These are phyloP conservation scores for Pyricularia grisea DNA, from an alignment of 2,329 filamentous ascomycete species.

Conservation along the genomic window DNA sequence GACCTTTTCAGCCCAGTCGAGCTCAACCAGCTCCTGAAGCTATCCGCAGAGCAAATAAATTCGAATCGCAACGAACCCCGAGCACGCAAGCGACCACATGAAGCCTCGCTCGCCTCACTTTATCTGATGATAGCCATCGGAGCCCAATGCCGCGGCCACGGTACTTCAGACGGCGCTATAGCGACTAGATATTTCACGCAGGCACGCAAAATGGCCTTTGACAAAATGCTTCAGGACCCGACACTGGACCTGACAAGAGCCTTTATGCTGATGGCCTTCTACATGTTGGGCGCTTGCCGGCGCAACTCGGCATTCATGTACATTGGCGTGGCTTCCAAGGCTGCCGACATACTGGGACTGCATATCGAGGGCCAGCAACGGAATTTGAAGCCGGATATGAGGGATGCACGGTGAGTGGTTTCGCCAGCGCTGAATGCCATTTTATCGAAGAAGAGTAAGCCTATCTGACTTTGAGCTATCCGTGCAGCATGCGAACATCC, in stretches of 20 bases:
- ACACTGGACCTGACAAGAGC: slow-evolving; percentile 40
- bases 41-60: not conserved
- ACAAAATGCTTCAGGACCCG: slow-evolving; percentile 42
- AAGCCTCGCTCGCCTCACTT: not conserved
- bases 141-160: slow-evolving; percentile 10
- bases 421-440: too few relatives aligned
- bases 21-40: not conserved
- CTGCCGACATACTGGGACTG: slow-evolving; percentile 46
- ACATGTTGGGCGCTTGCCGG: slow-evolving; percentile 48
- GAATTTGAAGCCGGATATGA: not conserved
- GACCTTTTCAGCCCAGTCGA: not conserved
- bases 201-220: slow-evolving; percentile 27
- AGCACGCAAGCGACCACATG: not conserved
- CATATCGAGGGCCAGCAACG: slow-evolving; percentile 26
- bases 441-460: not conserved
- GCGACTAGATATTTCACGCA: slow-evolving; percentile 11
- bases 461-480: not conserved
- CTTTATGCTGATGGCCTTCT: slow-evolving; percentile 49
- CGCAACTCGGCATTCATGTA: slow-evolving; percentile 56
- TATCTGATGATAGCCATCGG: slow-evolving; percentile 15
- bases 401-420: not conserved
- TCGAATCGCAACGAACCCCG: not conserved
- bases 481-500: not conserved
- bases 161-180: slow-evolving; percentile 7
- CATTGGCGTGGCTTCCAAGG: slow-evolving; percentile 46